Percentiles rank a stretch among this genome's conserved stretches.
Evolutionary conservation across 805 yeast genomes (phyloP).

Genomic region (Suhomyces sp.): DNA sequence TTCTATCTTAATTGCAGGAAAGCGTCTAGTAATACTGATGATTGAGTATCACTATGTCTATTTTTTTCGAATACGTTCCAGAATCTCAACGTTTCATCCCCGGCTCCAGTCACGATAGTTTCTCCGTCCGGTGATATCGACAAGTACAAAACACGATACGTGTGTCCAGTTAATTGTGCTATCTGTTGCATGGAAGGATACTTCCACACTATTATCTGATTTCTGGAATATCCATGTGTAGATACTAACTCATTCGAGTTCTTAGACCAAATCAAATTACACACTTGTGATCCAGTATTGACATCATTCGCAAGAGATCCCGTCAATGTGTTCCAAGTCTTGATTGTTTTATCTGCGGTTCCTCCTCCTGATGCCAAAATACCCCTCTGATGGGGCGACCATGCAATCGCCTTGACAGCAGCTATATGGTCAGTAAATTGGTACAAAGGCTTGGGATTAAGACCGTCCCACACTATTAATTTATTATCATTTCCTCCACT

Average conservation of each 20-base stretch:
- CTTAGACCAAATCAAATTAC: constrained; percentile 90
- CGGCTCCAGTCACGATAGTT: constrained; percentile 97
- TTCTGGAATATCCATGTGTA: constrained; percentile 90
- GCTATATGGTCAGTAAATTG: constrained; percentile 83
- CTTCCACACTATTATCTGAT: constrained; percentile 92
- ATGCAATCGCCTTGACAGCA: constrained; percentile 93
- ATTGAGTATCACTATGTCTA: constrained; percentile 54
- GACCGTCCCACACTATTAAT: constrained; percentile 84
- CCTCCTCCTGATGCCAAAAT: constrained; percentile 96
- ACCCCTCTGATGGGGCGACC: constrained; percentile 98
- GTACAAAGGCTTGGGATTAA: constrained; percentile 63
- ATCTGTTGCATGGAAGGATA: constrained; percentile 90
- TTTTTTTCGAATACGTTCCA: constrained; percentile 93
- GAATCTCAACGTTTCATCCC: constrained; percentile 92
- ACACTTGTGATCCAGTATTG: constrained; percentile 96
- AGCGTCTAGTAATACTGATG: constrained; percentile 68
- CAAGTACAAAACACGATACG: constrained; percentile 85
- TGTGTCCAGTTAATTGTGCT: constrained; percentile 92
- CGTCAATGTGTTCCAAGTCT: constrained; percentile 87
- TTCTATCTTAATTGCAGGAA: constrained; percentile 70
- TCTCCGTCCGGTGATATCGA: constrained; percentile 95
- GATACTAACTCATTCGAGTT: constrained; percentile 91
- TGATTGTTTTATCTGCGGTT: constrained; percentile 85
- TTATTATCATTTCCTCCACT: constrained; percentile 95
- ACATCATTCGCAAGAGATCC: constrained; percentile 73